phyloP scores from a whole-genome alignment of 1,284 basidiomycete species.

The Trametes hirsuta region DNA sequence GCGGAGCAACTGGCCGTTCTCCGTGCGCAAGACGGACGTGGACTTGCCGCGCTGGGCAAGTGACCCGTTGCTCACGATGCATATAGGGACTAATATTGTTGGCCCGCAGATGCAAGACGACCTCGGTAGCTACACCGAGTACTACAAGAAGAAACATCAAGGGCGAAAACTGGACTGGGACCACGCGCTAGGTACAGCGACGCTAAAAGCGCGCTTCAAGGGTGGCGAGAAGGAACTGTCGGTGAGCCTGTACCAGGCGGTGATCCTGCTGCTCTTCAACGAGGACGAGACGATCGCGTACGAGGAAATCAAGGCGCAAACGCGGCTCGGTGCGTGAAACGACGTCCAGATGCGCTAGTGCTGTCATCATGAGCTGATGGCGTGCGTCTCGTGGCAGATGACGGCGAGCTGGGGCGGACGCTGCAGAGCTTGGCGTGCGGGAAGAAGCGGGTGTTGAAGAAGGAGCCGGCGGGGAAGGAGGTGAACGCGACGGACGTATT shows the following conservation, averaged over 20 bases:
- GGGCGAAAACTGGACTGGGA: slow-evolving; percentile 81
- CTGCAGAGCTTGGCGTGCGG: slow-evolving; percentile 93
- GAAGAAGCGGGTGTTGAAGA: slow-evolving; percentile 87
- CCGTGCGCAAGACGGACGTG: slow-evolving; percentile 50
- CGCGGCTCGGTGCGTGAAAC: slow-evolving; percentile 69
- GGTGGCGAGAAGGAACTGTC: slow-evolving; percentile 84
- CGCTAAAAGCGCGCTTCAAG: slow-evolving; percentile 71
- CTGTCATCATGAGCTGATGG: neutral
- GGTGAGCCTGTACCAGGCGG: slow-evolving; percentile 89
- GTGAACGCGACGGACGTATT: slow-evolving; percentile 82
- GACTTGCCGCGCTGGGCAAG: slow-evolving; percentile 58
- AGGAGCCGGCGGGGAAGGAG: slow-evolving; percentile 80
- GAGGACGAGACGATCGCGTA: slow-evolving; percentile 63
- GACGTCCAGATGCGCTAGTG: neutral
- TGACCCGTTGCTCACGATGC: slow-evolving; percentile 1
- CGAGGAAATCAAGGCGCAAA: slow-evolving; percentile 69
- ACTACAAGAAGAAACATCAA: slow-evolving; percentile 79
- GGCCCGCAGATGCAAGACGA: slow-evolving; percentile 67
- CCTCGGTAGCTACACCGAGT: slow-evolving; percentile 61
- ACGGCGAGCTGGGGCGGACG: slow-evolving; percentile 77
- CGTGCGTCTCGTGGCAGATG: slow-evolving; percentile 48
- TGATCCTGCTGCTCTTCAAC: slow-evolving; percentile 93
- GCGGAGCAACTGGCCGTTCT: slow-evolving; percentile 78
- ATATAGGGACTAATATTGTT: neutral
- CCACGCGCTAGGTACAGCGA: slow-evolving; percentile 80